A percentile compares a stretch with the other conserved stretches of the same genome.
Evolutionary conservation across 1,284 basidiomycete species (phyloP).

Genomic region (Schizophyllum amplum): DNA sequence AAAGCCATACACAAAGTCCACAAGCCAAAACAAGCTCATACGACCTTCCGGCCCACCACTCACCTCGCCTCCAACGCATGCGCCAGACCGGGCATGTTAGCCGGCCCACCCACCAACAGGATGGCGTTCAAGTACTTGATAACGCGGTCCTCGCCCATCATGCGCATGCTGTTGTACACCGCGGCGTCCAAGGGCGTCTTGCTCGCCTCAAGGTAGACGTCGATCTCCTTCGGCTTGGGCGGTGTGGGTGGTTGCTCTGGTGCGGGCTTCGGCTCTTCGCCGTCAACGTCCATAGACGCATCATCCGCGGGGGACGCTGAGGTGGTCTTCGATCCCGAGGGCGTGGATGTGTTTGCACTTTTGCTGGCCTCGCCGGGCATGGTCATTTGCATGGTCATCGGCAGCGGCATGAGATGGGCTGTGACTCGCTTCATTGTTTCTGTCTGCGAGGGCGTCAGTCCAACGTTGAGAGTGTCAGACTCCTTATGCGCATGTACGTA

Average conservation of each 20-base stretch:
- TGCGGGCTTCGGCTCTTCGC: background rate
- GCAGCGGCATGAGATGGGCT: constrained; percentile 60
- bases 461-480: too few species aligned
- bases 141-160: constrained; percentile 84
- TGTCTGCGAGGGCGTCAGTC: constrained; percentile 13
- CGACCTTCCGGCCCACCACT: constrained; percentile 10
- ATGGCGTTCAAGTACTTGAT: constrained; percentile 86
- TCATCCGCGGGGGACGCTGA: background rate
- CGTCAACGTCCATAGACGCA: background rate
- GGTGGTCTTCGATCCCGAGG: background rate
- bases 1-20: constrained; percentile 1
- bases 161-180: constrained; percentile 85
- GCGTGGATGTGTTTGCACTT: background rate
- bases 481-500: too few species aligned
- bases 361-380: background rate
- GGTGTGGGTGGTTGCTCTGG: constrained; percentile 6
- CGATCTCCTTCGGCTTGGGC: constrained; percentile 43
- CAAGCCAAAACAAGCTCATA: background rate
- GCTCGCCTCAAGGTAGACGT: constrained; percentile 78
- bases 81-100: constrained; percentile 65
- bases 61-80: constrained; percentile 77
- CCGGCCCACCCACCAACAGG: constrained; percentile 81
- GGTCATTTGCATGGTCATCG: constrained; percentile 1
- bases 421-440: constrained; percentile 79
- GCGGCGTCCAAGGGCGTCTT: constrained; percentile 92